Base-by-base conservation (phyloP, 1,139 yeast species). In the Scheffersomyces titani region DNA sequence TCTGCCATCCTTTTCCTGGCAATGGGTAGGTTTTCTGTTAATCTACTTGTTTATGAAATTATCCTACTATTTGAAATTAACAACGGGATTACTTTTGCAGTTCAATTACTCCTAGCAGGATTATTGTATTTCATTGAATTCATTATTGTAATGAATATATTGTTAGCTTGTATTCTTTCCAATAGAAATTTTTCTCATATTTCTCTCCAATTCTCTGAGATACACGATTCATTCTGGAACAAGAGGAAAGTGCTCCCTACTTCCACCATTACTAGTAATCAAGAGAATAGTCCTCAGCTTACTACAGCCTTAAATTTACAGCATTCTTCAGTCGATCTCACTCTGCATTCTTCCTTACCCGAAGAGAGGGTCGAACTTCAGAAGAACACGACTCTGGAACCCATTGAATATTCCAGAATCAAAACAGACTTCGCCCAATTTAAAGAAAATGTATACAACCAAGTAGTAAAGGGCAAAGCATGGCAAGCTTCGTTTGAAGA, bases 151-250 rank as follows among this genome's bases (percentile, higher is more conserved):
- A 18, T 51, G n/a, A 21, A 52, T 40, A 19, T 51, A 13, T 24
- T 51, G 16, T n/a, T 45, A 13, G 51, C 55, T 1, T 50, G 49
- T 36, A 44, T 49, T 6, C 19, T 56, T 11, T 51, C 51, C 45
- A 19, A 11, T 19, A 19, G 45, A 7, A 45, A 52, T 21, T 52
- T 55, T 30, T 47, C 57, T 13, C 44, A 50, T 18, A 16, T 24
- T 18, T 24, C 36, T 13, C 9, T 50, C 44, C 51, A 49, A 6
- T 50, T 45, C 9, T 47, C 47, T 7, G 49, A 45, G 6, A 52
- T 57, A 18, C 59, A 57, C 45, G 47, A 51, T 5, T 54, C 51
- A 21, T 57, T 55, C 47, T 57, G 59, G 59, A 36, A 53, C n/a
- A 30, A 50, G 11, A 52, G 47, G 19, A 44, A 44, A 22, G 51